phyloP scores from a whole-genome alignment of 805 yeast genomes.

The Lipomyces mesembrius region DNA sequence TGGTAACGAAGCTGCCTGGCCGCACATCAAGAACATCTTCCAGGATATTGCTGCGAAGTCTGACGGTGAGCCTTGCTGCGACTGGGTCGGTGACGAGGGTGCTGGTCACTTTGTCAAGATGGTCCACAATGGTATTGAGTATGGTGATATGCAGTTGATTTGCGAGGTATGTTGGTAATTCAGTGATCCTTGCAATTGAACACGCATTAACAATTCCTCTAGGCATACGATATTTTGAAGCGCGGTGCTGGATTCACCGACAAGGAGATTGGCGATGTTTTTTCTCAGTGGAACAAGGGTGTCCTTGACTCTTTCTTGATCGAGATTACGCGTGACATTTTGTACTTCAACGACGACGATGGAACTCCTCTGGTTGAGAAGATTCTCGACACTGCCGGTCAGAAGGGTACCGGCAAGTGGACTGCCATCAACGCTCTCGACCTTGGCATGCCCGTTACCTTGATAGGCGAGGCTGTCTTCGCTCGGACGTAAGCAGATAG shows the following conservation, averaged over 20 bases:
- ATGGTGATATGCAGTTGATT: conserved; percentile 99
- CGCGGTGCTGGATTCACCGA: conserved; percentile 88
- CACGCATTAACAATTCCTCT: not conserved
- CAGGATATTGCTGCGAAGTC: conserved; percentile 95
- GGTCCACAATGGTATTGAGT: conserved; percentile 99
- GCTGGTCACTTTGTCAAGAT: conserved; percentile 98
- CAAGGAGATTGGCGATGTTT: conserved; percentile 92
- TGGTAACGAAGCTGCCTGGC: conserved; percentile 98
- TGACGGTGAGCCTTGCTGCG: conserved; percentile 99
- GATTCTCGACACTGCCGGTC: conserved; percentile 96
- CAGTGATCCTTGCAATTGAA: not conserved
- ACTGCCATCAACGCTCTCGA: conserved; percentile 98
- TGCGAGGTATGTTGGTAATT: conserved; percentile 58
- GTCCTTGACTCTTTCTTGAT: conserved; percentile 95
- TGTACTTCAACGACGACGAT: conserved; percentile 85
- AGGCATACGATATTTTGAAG: conserved; percentile 93
- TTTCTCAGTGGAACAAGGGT: conserved; percentile 93
- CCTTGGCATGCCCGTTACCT: conserved; percentile 96
- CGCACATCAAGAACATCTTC: conserved; percentile 94
- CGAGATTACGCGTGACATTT: conserved; percentile 95
- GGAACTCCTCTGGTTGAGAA: conserved; percentile 94
- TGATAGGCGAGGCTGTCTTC: conserved; percentile 98
- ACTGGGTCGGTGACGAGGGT: conserved; percentile 99
- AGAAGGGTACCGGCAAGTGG: conserved; percentile 99
- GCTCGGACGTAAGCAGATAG: conserved; percentile 58